These are phyloP conservation scores for Dactylellina leptospora DNA, from an alignment of 2,329 filamentous ascomycete genomes.

Conservation along the genomic window DNA sequence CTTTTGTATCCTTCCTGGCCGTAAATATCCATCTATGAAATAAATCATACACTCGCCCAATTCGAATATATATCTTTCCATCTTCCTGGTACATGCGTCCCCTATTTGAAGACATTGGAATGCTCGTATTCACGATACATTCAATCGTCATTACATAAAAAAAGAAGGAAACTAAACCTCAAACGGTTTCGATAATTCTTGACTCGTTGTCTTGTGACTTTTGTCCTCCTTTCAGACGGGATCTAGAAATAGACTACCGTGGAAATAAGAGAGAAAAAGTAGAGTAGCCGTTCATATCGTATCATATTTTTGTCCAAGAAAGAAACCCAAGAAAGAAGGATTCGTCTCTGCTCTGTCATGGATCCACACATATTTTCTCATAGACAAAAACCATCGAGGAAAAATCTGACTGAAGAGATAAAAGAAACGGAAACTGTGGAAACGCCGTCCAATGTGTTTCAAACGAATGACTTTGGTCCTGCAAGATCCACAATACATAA, in stretches of 20 bases:
- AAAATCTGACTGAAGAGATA: background rate
- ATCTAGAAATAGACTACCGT: background rate
- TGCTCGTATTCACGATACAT: too few relatives aligned
- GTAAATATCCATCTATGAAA: too few relatives aligned
- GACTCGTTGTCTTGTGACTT: too few relatives aligned
- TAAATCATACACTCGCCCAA: too few relatives aligned
- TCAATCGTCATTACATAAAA: too few relatives aligned
- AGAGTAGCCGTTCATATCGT: conserved; percentile 13
- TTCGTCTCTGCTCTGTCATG: conserved; percentile 6
- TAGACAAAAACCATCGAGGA: conserved; percentile 5
- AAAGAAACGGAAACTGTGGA: background rate
- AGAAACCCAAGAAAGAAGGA: background rate
- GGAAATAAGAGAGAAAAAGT: too few relatives aligned
- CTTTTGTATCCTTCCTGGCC: too few relatives aligned
- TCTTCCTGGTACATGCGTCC: too few relatives aligned
- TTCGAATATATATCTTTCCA: too few relatives aligned
- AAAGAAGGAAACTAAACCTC: too few relatives aligned
- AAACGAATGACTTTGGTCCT: conserved; percentile 39
- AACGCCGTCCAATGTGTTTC: conserved; percentile 29
- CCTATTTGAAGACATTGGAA: too few relatives aligned
- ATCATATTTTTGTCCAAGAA: conserved; percentile 20
- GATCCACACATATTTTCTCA: background rate
- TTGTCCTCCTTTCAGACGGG: background rate
- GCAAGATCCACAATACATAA: conserved; percentile 22
- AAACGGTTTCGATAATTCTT: background rate